A percentile compares a stretch with the other conserved stretches of the same genome.
phyloP scores from a whole-genome alignment of 1,284 basidiomycete genomes.

The Ganoderma meredithae region DNA sequence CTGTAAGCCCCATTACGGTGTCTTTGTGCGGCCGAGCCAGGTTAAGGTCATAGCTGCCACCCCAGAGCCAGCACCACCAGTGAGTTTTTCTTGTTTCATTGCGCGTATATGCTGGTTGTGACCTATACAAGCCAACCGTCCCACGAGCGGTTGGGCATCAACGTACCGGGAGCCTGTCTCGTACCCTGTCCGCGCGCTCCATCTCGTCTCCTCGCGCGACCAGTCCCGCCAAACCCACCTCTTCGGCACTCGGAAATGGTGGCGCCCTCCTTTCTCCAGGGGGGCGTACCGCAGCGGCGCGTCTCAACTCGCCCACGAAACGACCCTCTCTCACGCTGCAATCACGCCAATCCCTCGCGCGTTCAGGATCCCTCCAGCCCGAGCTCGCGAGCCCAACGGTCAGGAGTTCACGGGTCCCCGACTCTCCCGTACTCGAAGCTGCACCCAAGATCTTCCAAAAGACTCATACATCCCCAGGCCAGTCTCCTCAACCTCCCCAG shows the following conservation, averaged over 20 bases:
- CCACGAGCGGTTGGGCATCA: conserved; percentile 46
- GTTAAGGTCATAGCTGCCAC: conserved; percentile 70
- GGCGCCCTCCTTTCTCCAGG: conserved; percentile 29
- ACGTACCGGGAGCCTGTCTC: conserved; percentile 48
- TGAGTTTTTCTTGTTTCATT: conserved; percentile 19
- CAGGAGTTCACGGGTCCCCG: conserved; percentile 35
- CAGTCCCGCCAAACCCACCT: conserved; percentile 48
- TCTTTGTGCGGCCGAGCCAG: conserved; percentile 92
- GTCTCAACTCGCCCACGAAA: conserved; percentile 49
- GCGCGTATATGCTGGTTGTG: conserved; percentile 12
- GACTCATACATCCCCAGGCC: conserved; percentile 24
- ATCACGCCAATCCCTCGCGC: conserved; percentile 42
- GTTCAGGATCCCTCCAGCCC: conserved; percentile 38
- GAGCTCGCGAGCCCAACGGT: conserved; percentile 37
- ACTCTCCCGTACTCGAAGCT: conserved; percentile 32
- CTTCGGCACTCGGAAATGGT: conserved; percentile 22
- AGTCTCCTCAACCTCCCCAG: conserved; percentile 31
- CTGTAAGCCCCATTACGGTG: conserved; percentile 81
- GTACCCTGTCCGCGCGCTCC: conserved; percentile 47
- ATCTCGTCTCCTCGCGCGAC: conserved; percentile 49
- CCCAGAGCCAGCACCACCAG: conserved; percentile 44
- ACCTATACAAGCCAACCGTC: conserved; percentile 32
- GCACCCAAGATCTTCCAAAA: conserved; percentile 31
- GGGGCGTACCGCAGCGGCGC: conserved; percentile 39
- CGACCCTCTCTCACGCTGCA: conserved; percentile 48